These are phyloP conservation scores for Populus davidiana DNA, from an alignment of 345 rosid species.

Conservation along the genomic window DNA sequence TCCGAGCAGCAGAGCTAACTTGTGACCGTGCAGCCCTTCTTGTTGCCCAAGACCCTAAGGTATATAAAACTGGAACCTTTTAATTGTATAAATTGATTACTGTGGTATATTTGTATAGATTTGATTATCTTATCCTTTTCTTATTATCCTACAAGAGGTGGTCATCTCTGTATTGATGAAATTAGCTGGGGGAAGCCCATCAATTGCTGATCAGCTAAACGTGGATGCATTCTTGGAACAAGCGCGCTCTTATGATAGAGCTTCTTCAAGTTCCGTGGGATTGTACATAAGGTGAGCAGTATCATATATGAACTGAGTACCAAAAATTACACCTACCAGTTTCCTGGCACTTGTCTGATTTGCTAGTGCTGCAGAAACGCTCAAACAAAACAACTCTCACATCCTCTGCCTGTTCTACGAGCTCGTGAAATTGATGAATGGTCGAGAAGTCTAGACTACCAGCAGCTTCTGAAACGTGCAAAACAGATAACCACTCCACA, in stretches of 20 bases:
- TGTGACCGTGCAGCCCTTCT: slow-evolving; percentile 99
- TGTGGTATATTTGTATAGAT: background rate
- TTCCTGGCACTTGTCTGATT: slow-evolving; percentile 26
- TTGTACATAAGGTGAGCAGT: slow-evolving; percentile 81
- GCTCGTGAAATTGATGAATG: slow-evolving; percentile 95
- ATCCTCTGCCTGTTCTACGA: slow-evolving; percentile 95
- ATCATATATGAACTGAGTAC: background rate
- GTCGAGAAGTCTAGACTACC: slow-evolving; percentile 80
- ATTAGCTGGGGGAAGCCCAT: slow-evolving; percentile 92
- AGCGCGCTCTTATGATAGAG: slow-evolving; percentile 92
- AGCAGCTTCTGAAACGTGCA: slow-evolving; percentile 61
- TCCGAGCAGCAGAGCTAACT: slow-evolving; percentile 90
- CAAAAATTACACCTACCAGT: background rate
- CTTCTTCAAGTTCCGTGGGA: slow-evolving; percentile 85
- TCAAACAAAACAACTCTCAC: slow-evolving; percentile 90
- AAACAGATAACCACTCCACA: slow-evolving; percentile 31
- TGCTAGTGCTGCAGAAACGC: slow-evolving; percentile 59
- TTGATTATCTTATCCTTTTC: slow-evolving; percentile 22
- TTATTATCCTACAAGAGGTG: slow-evolving; percentile 70
- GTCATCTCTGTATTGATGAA: slow-evolving; percentile 95
- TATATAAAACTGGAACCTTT: slow-evolving; percentile 19
- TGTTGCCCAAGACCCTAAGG: slow-evolving; percentile 93
- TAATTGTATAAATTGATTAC: background rate
- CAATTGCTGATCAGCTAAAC: slow-evolving; percentile 85
- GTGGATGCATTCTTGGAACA: slow-evolving; percentile 96